Base-by-base conservation (phyloP, 1,139 yeast species). In the Wickerhamomyces sp. region DNA sequence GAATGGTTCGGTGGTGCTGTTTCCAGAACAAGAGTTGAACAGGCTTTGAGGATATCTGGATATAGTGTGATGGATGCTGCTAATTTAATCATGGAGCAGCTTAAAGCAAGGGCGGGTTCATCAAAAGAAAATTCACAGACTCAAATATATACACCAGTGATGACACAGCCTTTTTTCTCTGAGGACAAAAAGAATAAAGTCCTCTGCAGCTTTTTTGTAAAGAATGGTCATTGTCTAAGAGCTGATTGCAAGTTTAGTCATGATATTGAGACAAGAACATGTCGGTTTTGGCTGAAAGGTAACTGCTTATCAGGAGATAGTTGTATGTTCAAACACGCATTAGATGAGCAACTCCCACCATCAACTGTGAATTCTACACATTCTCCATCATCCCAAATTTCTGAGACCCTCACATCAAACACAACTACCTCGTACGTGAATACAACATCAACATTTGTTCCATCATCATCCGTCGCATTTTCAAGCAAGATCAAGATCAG, bases 241-340 rank as follows among this genome's bases (percentile, higher is more conserved):
- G 61, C 72, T 1, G 75, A 71, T 46, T 72, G 76, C 55, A 63
- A 62, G 45, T 72, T 69, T 48, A 62, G 71, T 40, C 76, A 72
- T 55, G 75, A 72, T 45, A 44, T 71, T 33, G 58, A 68, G 6
- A 54, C 61, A 23, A 55, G 71, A 26, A 64, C 68, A 9, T 72
- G 76, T 46, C 61, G 73, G 15, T 72, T 66, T 51, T 72, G 76
- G 76, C 54, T 72, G 6, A 67, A 65, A 36, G 72, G 73, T 2
- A 56, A 57, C 10, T 72, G 76, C 48, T 43, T 67, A 6, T 71
- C 72, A 7, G 75, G 74, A 10, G 64, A 61, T 10, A 44, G 47
- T 6, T 72, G 76, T 49, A 55, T 56, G 30, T 72, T 70, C 48
- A 53, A 66, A 40, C 76, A 72, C 48, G 38, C 46, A 8, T 30